Evolutionary conservation across 441 rosid genomes (phyloP).

Genomic region (Pelargonium myrrhifolium): DNA sequence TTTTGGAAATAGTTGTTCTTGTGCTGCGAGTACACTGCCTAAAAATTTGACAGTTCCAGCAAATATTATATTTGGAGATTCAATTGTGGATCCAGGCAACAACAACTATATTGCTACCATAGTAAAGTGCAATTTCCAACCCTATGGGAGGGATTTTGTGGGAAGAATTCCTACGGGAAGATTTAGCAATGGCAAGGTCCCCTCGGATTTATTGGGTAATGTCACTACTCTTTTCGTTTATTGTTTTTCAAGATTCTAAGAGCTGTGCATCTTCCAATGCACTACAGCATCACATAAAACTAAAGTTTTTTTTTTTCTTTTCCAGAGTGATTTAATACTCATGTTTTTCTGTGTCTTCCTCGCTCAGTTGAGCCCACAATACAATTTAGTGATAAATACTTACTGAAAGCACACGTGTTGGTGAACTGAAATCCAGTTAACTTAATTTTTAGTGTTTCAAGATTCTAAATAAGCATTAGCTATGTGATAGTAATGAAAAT

Average conservation of each 20-base stretch:
- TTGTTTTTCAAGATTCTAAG: too few species aligned
- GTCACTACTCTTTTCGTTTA: neutral
- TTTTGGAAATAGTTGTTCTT: neutral
- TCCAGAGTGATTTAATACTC: too few species aligned
- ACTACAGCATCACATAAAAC: too few species aligned
- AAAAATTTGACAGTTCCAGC: conserved; percentile 6
- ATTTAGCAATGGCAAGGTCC: conserved; percentile 26
- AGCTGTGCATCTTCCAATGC: too few species aligned
- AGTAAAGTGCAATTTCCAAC: conserved; percentile 22
- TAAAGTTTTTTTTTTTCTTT: too few species aligned
- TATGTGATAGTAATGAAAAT: neutral
- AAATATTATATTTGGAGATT: conserved; percentile 19
- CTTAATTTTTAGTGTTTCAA: too few species aligned
- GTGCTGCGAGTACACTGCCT: neutral
- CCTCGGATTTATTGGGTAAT: conserved; percentile 23
- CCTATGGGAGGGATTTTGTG: conserved; percentile 26
- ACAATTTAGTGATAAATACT: too few species aligned
- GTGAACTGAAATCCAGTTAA: too few species aligned
- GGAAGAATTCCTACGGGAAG: conserved; percentile 25
- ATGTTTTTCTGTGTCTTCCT: too few species aligned
- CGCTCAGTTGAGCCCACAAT: too few species aligned
- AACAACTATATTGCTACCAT: conserved; percentile 18
- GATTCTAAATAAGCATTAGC: neutral
- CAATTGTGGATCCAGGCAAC: conserved; percentile 28
- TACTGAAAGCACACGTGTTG: too few species aligned